phyloP scores from a whole-genome alignment of 768 basidiomycete species.

The Leccinum aurantiacum region DNA sequence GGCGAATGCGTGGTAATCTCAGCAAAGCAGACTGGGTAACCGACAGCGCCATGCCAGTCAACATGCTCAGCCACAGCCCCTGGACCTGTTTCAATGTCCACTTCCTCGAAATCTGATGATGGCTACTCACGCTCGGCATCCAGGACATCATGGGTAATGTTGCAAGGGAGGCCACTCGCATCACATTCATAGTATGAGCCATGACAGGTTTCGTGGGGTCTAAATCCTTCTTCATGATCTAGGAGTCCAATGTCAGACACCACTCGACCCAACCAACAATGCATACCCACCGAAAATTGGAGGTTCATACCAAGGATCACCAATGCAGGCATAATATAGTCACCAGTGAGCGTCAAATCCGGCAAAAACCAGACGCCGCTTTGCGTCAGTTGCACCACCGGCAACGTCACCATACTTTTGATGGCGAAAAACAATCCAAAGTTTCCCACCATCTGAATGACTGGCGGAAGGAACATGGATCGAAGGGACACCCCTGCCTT shows the following conservation, averaged over 20 bases:
- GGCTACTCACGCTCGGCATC: slow-evolving; percentile 63
- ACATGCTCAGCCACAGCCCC: slow-evolving; percentile 61
- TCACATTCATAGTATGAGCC: slow-evolving; percentile 66
- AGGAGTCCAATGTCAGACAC: slow-evolving; percentile 6
- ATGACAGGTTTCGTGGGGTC: slow-evolving; percentile 52
- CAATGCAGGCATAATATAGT: slow-evolving; percentile 65
- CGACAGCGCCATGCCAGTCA: slow-evolving; percentile 47
- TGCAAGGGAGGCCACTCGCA: slow-evolving; percentile 57
- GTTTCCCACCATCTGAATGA: slow-evolving; percentile 75
- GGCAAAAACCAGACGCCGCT: slow-evolving; percentile 75
- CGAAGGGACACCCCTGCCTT: slow-evolving; percentile 65
- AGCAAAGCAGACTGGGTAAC: slow-evolving; percentile 49
- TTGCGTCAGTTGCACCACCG: slow-evolving; percentile 69
- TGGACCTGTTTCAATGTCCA: slow-evolving; percentile 24
- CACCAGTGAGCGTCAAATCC: slow-evolving; percentile 82
- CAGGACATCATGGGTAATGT: slow-evolving; percentile 52
- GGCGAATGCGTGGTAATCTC: slow-evolving; percentile 42
- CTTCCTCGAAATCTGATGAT: background rate
- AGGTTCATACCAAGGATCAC: slow-evolving; percentile 60
- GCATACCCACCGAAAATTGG: slow-evolving; percentile 61
- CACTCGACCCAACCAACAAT: background rate
- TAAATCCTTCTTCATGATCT: slow-evolving; percentile 53
- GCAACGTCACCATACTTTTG: slow-evolving; percentile 65
- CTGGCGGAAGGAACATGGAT: slow-evolving; percentile 50
- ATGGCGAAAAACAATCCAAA: slow-evolving; percentile 84